Evolutionary conservation across 2,329 filamentous ascomycete genomes (phyloP).

Genomic region (Phaeosphaeria sp.): DNA sequence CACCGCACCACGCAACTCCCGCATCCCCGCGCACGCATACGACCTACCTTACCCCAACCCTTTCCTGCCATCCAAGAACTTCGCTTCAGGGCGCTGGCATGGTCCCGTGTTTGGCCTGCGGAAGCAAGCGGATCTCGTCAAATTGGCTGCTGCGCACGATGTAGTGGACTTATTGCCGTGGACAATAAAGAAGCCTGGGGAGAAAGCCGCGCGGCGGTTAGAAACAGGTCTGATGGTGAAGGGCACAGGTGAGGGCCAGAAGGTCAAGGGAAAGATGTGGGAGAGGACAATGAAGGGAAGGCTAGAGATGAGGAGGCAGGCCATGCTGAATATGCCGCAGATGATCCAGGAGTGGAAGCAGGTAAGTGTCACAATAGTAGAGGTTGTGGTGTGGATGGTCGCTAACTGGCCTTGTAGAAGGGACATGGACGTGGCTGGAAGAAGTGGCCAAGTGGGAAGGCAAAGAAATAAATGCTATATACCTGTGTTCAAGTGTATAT

Average conservation of each 20-base stretch:
- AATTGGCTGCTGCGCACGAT: constrained; percentile 78
- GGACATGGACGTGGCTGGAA: constrained; percentile 77
- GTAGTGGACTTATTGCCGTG: constrained; percentile 82
- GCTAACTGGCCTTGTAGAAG: constrained; percentile 52
- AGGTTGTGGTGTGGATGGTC: not conserved
- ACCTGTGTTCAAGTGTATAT: not conserved
- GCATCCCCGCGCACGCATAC: constrained; percentile 23
- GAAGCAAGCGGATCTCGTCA: constrained; percentile 88
- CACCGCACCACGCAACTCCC: constrained; percentile 17
- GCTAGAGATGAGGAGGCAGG: constrained; percentile 87
- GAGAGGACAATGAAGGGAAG: constrained; percentile 83
- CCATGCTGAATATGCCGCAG: constrained; percentile 93
- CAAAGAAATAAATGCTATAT: constrained; percentile 19
- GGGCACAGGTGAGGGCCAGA: constrained; percentile 90
- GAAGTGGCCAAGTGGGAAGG: constrained; percentile 67
- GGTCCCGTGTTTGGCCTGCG: constrained; percentile 83
- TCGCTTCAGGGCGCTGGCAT: constrained; percentile 80
- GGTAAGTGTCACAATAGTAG: not conserved
- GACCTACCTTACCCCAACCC: constrained; percentile 71
- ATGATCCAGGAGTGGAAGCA: constrained; percentile 88
- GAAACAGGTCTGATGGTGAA: constrained; percentile 84
- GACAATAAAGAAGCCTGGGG: constrained; percentile 76
- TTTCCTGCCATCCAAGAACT: constrained; percentile 81
- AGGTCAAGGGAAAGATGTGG: constrained; percentile 93
- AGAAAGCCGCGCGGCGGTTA: constrained; percentile 72